Base-by-base conservation (phyloP, 208 protist species). In the Crithidia sp. region DNA sequence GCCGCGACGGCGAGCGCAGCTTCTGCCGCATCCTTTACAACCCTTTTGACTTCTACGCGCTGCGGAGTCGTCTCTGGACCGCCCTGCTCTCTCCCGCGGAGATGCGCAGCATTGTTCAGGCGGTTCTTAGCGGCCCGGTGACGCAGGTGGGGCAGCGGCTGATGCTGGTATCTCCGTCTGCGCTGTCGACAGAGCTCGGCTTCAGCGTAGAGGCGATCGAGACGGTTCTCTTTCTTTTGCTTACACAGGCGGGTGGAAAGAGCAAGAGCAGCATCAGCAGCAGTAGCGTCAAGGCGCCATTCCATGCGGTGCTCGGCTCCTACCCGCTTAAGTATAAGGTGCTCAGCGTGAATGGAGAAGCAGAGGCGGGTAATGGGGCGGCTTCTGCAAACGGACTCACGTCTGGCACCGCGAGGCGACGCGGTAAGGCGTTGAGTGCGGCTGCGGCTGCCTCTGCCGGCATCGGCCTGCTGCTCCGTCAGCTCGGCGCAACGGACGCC, bases 41-140 rank as follows among this genome's bases (percentile, higher is more conserved):
- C 76, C 92, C 94, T 1, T 94, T 83, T 97, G 87, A 99, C 91
- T 88, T 99, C 90, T 92, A 98, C 97, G 36, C 91, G 71, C 73
- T 98, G 85, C 87, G 98, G 84, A 89, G 84, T 56, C 90, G 90
- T 2, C 44, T 86, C 16, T 86, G 89, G 74, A 19, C 80, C 3
- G 79, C 90, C 19, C 49, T 87, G 53, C 54, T 94, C 3, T 94
- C 93, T 3, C 84, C 72, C 13, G 44, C 64, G 14, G 90, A 95
- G 81, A 79, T 95, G 81, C 68, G 49, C 36, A 47, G 56, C 19
- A 82, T 95, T 40, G 82, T 95, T 43, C 36, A 56, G 28, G 62
- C 41, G 5, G 82, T 97, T 41, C 61, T 95, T n/a, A 45, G 52
- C 12, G 71, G 81, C 39, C 79, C 87, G 5, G 74, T 67, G 13